Evolutionary conservation across 768 basidiomycete genomes (phyloP).

Genomic region (Lenzites betulinus): DNA sequence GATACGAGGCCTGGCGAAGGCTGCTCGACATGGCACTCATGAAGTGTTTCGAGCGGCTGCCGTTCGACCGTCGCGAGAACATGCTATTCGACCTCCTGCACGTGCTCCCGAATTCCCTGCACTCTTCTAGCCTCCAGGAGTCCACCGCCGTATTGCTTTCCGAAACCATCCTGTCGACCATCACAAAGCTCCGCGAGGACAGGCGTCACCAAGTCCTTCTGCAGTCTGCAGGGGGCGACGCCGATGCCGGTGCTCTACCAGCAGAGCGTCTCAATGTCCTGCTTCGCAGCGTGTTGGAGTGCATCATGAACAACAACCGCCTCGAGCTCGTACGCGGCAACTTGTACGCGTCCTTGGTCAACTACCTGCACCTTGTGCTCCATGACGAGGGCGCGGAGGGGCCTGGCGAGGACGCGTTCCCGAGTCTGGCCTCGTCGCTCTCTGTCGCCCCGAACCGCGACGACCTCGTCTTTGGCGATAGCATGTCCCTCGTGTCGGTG

Average conservation of each 20-base stretch:
- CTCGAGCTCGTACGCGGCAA: slow-evolving; percentile 91
- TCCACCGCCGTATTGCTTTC: slow-evolving; percentile 81
- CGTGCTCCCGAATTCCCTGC: slow-evolving; percentile 71
- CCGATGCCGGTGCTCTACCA: slow-evolving; percentile 69
- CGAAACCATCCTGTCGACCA: slow-evolving; percentile 76
- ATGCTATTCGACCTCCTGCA: slow-evolving; percentile 90
- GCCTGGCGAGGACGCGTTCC: background rate
- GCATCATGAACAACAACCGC: slow-evolving; percentile 72
- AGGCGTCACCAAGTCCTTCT: slow-evolving; percentile 67
- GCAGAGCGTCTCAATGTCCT: slow-evolving; percentile 77
- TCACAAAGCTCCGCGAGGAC: slow-evolving; percentile 89
- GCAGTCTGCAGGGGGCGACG: slow-evolving; percentile 64
- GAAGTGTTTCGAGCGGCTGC: slow-evolving; percentile 83
- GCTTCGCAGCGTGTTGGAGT: slow-evolving; percentile 72
- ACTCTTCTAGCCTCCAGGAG: slow-evolving; percentile 64
- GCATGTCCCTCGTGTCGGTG: slow-evolving; percentile 29
- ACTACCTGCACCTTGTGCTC: slow-evolving; percentile 79
- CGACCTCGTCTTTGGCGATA: slow-evolving; percentile 41
- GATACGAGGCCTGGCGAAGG: slow-evolving; percentile 84
- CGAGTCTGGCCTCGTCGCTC: slow-evolving; percentile 18
- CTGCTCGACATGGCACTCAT: slow-evolving; percentile 83
- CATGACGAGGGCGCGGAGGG: slow-evolving; percentile 13
- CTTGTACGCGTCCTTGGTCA: slow-evolving; percentile 88
- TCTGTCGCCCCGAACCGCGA: slow-evolving; percentile 37
- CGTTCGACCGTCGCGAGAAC: slow-evolving; percentile 80